These are phyloP conservation scores for Fusarium pilosicola DNA, from an alignment of 2,329 filamentous ascomycete genomes.

Conservation along the genomic window DNA sequence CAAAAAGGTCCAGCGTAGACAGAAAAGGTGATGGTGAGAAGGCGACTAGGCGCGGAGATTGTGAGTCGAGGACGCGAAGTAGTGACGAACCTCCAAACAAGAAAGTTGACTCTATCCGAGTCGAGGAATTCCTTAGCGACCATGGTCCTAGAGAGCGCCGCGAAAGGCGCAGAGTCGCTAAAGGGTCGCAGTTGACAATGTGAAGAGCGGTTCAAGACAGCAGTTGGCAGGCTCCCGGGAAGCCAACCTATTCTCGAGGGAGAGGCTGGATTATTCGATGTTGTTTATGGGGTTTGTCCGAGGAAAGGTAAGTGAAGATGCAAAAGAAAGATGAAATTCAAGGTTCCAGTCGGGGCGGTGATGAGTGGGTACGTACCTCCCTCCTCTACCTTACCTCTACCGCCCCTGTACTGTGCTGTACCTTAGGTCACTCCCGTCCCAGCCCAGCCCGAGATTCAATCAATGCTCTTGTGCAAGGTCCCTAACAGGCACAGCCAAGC, in stretches of 20 bases:
- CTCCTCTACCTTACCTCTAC: slow-evolving; percentile 27
- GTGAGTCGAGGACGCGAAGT: slow-evolving; percentile 42
- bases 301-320: slow-evolving; percentile 47
- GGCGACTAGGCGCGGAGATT: slow-evolving; percentile 14
- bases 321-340: slow-evolving; percentile 50
- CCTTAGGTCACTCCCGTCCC: slow-evolving; percentile 25
- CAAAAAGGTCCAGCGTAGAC: slow-evolving; percentile 19
- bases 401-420: slow-evolving; percentile 11
- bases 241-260: slow-evolving; percentile 30
- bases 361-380: slow-evolving; percentile 46
- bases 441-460: slow-evolving; percentile 27
- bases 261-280: slow-evolving; percentile 22
- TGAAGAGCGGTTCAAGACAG: slow-evolving; percentile 19
- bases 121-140: slow-evolving; percentile 68
- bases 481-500: slow-evolving; percentile 14
- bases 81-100: slow-evolving; percentile 73
- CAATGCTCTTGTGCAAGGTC: slow-evolving; percentile 20
- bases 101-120: slow-evolving; percentile 75
- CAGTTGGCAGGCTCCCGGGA: slow-evolving; percentile 26
- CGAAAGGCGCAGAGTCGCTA: slow-evolving; percentile 47
- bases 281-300: slow-evolving; percentile 30
- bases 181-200: slow-evolving; percentile 29
- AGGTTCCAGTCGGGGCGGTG: slow-evolving; percentile 43
- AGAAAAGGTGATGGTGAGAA: slow-evolving; percentile 13
- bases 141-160: slow-evolving; percentile 55